Conservation (phyloP, 768 basidiomycete genomes). For the Leccinellum rugosiceps region DNA sequence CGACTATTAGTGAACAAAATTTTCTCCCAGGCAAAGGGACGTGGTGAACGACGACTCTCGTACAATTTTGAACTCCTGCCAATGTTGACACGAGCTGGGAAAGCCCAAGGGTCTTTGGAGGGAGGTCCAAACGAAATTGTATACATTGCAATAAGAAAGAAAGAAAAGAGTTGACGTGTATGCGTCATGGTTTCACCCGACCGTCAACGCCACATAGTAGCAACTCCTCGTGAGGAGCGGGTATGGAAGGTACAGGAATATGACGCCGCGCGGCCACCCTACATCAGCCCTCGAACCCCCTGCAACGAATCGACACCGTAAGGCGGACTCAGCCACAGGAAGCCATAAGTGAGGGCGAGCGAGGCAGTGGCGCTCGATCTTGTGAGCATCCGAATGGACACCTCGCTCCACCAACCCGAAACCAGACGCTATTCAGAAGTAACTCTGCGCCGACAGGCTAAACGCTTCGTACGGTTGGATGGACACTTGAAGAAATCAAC, state of each 20-base stretch:
- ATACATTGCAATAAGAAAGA: background rate
- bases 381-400: conserved; percentile 48
- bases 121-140: background rate
- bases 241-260: conserved; percentile 83
- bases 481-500: conserved; percentile 51
- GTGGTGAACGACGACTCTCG: background rate
- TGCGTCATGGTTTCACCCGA: conserved; percentile 80
- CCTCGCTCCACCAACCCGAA: conserved; percentile 83
- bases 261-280: conserved; percentile 55
- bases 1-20: too few species aligned
- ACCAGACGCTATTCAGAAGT: conserved; percentile 54
- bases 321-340: conserved; percentile 45
- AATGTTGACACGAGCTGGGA: background rate
- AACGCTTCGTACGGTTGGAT: conserved; percentile 64
- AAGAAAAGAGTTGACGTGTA: conserved; percentile 37
- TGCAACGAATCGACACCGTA: conserved; percentile 52
- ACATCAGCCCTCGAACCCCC: conserved; percentile 41
- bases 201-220: conserved; percentile 72
- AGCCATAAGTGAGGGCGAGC: conserved; percentile 33
- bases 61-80: background rate
- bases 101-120: background rate
- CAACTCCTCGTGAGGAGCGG: conserved; percentile 30
- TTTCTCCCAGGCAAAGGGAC: background rate
- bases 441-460: conserved; percentile 42
- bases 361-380: conserved; percentile 40